These are phyloP conservation scores for Rosa lucieae DNA, from an alignment of 306 rosid genomes.

Conservation along the genomic window DNA sequence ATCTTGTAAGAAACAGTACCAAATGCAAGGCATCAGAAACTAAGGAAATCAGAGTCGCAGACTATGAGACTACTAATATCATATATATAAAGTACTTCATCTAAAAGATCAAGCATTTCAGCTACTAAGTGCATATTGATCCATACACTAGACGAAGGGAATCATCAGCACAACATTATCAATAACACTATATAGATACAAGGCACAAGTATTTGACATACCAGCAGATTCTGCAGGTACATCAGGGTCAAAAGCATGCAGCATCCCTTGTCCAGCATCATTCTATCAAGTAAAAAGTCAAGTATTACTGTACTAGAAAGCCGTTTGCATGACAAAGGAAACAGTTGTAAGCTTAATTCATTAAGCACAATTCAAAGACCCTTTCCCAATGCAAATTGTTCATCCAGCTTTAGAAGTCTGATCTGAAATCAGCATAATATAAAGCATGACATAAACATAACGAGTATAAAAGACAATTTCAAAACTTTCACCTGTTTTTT, in stretches of 20 bases:
- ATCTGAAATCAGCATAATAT: background rate
- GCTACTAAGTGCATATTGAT: background rate
- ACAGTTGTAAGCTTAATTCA: background rate
- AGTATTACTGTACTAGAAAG: conserved; percentile 26
- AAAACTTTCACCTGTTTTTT: background rate
- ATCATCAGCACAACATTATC: background rate
- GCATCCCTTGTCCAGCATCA: conserved; percentile 43
- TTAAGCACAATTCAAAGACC: background rate
- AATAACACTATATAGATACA: background rate
- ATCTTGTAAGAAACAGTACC: background rate
- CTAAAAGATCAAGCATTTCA: background rate
- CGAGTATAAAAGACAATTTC: background rate
- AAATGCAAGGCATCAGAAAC: conserved; percentile 10
- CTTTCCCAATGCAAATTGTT: background rate
- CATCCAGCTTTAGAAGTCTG: background rate
- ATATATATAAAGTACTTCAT: background rate
- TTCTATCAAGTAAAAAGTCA: conserved; percentile 43
- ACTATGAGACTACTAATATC: background rate
- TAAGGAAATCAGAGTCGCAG: background rate
- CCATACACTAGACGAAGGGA: background rate
- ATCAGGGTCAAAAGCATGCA: conserved; percentile 66
- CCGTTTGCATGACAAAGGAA: conserved; percentile 8
- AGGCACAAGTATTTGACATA: conserved; percentile 40
- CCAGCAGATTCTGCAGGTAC: conserved; percentile 50
- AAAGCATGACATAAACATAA: background rate